Evolutionary conservation across 331 rosid genomes (phyloP).

Genomic region (Rhamnella rubrinervis): DNA sequence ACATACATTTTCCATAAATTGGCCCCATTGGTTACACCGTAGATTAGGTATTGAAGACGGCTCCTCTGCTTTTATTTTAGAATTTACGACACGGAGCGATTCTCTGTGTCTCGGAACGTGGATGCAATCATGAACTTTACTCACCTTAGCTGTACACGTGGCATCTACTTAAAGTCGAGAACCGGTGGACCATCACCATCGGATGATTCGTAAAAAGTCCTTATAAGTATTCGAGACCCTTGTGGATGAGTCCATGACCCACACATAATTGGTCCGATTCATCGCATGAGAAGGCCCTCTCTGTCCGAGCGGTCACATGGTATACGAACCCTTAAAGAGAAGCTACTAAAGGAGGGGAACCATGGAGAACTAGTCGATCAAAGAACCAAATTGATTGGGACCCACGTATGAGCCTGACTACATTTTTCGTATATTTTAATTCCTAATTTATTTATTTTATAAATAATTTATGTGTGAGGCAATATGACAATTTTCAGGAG

Average conservation of each 20-base stretch:
- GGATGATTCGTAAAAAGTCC: neutral
- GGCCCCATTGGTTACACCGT: conserved; percentile 18
- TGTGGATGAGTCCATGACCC: too few relatives aligned
- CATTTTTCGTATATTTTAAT: neutral
- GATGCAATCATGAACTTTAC: conserved; percentile 27
- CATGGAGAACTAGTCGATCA: conserved; percentile 5
- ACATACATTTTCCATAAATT: neutral
- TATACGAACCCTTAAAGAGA: neutral
- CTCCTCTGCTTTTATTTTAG: conserved; percentile 3
- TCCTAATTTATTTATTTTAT: neutral
- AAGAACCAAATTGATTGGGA: conserved; percentile 2
- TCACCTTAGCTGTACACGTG: conserved; percentile 21
- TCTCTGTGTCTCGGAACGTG: conserved; percentile 19
- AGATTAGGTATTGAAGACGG: conserved; percentile 18
- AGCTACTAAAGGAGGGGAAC: conserved; percentile 9
- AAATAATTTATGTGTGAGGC: neutral
- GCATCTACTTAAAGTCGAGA: neutral
- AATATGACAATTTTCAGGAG: neutral
- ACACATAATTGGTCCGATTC: too few relatives aligned
- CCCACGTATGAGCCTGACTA: conserved; percentile 25
- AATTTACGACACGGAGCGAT: conserved; percentile 8
- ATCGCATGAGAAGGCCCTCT: neutral
- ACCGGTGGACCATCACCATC: neutral
- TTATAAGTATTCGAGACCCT: neutral
- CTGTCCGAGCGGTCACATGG: conserved; percentile 5